phyloP scores from a whole-genome alignment of 2,329 filamentous ascomycete genomes.

The Ophiobolus disseminans region DNA sequence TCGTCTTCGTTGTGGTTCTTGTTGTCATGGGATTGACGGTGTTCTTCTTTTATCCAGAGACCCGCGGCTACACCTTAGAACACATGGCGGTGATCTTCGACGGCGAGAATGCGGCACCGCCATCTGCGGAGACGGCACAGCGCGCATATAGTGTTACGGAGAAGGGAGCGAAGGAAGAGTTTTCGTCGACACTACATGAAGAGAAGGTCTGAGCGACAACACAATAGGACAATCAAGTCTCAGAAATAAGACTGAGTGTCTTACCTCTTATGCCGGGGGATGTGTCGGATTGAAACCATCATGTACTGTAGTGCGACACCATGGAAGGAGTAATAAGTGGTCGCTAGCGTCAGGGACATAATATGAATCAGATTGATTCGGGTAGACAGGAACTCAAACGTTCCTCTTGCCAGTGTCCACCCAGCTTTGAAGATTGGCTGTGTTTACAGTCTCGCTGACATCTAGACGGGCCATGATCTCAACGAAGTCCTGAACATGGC shows the following conservation, averaged over 20 bases:
- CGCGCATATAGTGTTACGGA: neutral
- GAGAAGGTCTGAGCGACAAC: neutral
- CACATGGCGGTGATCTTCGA: slow-evolving; percentile 15
- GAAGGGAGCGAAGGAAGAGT: neutral
- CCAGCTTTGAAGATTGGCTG: neutral
- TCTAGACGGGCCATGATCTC: neutral
- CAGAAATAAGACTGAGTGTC: no score
- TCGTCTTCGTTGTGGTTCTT: slow-evolving; percentile 28
- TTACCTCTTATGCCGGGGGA: no score
- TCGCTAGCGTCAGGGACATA: no score
- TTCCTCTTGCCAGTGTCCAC: neutral
- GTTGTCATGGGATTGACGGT: neutral
- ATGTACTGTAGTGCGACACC: no score
- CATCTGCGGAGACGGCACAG: neutral
- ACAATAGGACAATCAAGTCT: no score
- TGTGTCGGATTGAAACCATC: no score
- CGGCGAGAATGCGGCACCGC: slow-evolving; percentile 36
- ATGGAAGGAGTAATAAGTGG: no score
- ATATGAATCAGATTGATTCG: neutral
- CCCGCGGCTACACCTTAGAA: slow-evolving; percentile 10
- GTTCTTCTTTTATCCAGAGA: slow-evolving; percentile 16
- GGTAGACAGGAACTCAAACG: neutral
- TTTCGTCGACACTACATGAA: neutral
- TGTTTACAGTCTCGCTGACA: neutral
- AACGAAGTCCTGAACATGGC: neutral